Base-by-base conservation (phyloP, 768 basidiomycete species). In the Baorangia bicolor region DNA sequence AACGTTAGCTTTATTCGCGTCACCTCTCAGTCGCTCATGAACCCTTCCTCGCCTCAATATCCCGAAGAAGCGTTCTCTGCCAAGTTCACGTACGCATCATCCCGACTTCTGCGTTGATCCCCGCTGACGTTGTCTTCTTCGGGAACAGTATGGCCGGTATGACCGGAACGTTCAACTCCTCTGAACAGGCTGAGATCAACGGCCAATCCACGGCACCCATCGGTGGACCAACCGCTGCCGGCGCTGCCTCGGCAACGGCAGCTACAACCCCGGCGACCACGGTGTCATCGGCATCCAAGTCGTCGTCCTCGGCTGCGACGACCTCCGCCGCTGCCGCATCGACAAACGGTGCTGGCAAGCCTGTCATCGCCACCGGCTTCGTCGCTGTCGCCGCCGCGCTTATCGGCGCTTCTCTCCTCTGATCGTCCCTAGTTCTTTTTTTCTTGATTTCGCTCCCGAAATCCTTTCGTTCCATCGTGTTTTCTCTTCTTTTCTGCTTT, bases 31-130 rank as follows among this genome's bases (percentile, higher is more conserved):
- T 62, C 35, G 51, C 61, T 81, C 41, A 86, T 78, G 68, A 83
- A 88, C 67, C 44, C 83, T 28, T 64, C 66, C 2, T 67, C 79
- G 52, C 72, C 86, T 14, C 74, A 81, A 51, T 88, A 75, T 74
- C 80, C 79, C 4, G 81, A 79, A 42, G 74, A 87, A 59, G 84
- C 90, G 0, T 95, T 92, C 78, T 91, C 90, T 8, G 81, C 92
- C 59, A 82, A 81, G 63, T 94, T 92, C 77, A 75, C 75, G 91
- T 92, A 65, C 60, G 86, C 2, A 38, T 28, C 9, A 28, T 74
- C 2, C n/a, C 16, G 10, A 30, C 5, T 18, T 28, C 4, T 14
- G 1, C 14, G 14, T 23, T 9, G 31, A 38, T 41, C 23, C 21
- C 16, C 11, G 5, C 37, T 51, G 16, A 61, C 41, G 3, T 21